phyloP scores from a whole-genome alignment of 2,329 filamentous ascomycete genomes.

The Zymoseptoria brevis region DNA sequence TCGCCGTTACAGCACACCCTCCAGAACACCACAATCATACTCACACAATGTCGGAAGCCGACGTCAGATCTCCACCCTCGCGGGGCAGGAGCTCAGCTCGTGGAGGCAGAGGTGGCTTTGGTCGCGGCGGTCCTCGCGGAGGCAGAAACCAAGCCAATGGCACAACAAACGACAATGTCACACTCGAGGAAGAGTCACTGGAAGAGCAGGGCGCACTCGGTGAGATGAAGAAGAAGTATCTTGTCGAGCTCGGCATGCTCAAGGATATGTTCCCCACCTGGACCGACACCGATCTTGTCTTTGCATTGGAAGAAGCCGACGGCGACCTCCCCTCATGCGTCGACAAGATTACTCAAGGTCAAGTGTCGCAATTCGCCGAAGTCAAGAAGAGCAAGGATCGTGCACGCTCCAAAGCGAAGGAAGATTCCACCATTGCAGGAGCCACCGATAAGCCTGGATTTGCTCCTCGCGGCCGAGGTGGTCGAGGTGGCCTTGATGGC shows the following conservation, averaged over 20 bases:
- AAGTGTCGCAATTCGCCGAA: conserved; percentile 76
- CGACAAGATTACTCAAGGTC: conserved; percentile 71
- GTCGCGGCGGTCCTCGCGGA: conserved; percentile 42
- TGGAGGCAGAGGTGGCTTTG: conserved; percentile 67
- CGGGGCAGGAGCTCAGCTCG: conserved; percentile 87
- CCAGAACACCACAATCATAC: conserved; percentile 9
- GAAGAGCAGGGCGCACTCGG: conserved; percentile 85
- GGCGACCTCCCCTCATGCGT: conserved; percentile 66
- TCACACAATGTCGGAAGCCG: conserved; percentile 81
- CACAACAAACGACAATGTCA: conserved; percentile 60
- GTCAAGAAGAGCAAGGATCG: conserved; percentile 73
- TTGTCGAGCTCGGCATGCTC: conserved; percentile 68
- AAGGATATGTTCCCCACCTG: conserved; percentile 92
- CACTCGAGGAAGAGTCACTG: conserved; percentile 50
- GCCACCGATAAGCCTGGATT: conserved; percentile 43
- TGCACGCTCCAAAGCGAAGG: conserved; percentile 64
- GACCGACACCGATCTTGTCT: conserved; percentile 91
- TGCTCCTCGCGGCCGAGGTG: conserved; percentile 33
- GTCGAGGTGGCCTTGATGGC: conserved; percentile 40
- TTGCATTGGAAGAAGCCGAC: conserved; percentile 81
- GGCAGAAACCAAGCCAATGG: conserved; percentile 26
- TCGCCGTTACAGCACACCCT: conserved; percentile 2
- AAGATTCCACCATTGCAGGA: conserved; percentile 46
- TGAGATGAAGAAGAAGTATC: conserved; percentile 85
- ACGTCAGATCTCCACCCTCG: conserved; percentile 70